phyloP scores from a whole-genome alignment of 2,329 filamentous ascomycete species.

The Ophiostoma tasmaniense region DNA sequence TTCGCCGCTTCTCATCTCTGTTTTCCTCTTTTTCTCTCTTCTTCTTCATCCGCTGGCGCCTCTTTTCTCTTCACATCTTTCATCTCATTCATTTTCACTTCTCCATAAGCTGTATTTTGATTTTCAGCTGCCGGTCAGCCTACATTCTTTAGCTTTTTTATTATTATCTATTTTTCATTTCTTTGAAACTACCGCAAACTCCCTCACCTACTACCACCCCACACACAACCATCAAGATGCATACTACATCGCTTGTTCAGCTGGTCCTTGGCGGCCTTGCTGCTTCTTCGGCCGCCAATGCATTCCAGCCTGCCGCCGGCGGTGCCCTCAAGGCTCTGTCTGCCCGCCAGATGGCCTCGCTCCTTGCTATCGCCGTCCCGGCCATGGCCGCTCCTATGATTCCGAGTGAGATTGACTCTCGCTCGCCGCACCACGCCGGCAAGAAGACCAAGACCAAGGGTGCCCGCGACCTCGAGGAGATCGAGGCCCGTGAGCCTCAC shows the following conservation, averaged over 20 bases:
- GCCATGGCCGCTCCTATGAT: constrained; percentile 22
- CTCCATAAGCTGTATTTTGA: constrained; percentile 18
- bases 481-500: constrained; percentile 14
- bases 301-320: constrained; percentile 23
- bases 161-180: neutral
- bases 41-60: constrained; percentile 15
- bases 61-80: constrained; percentile 12
- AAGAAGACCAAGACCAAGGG: constrained; percentile 22
- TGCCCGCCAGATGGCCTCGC: constrained; percentile 22
- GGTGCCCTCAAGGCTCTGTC: constrained; percentile 21
- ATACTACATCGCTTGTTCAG: constrained; percentile 26
- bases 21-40: constrained; percentile 8
- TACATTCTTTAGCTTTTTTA: constrained; percentile 13
- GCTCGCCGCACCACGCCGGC: constrained; percentile 23
- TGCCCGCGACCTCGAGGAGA: neutral
- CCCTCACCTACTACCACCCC: neutral
- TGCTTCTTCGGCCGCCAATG: constrained; percentile 26
- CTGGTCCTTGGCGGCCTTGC: constrained; percentile 27
- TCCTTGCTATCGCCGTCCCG: constrained; percentile 26
- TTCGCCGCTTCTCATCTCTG: constrained; percentile 4
- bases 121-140: constrained; percentile 27
- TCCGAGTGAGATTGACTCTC: constrained; percentile 17
- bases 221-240: constrained; percentile 23
- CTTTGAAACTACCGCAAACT: neutral
- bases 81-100: constrained; percentile 20